These are phyloP conservation scores for grape (Vitis vinifera) DNA, from an alignment of 164 flowering plant species.

Conservation along the genomic window ASM3070453v1 NC_081807.1:5586501-5587000, in stretches of 20 bases:
- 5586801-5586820: conserved; percentile 30
- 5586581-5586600: neutral
- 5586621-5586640: neutral
- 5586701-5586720: neutral
- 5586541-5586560: neutral
- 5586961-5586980: conserved; percentile 92
- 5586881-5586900: conserved; percentile 19
- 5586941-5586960: conserved; percentile 98
- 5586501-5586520: neutral
- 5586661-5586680: neutral
- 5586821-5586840: conserved; percentile 26
- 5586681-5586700: neutral
- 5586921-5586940: conserved; percentile 52
- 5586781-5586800: conserved; percentile 1
- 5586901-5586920: conserved; percentile 29
- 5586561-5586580: neutral
- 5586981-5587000: conserved; percentile 92
- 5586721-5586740: neutral
- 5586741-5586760: neutral
- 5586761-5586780: conserved; percentile 13
- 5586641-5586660: neutral
- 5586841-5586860: conserved; percentile 22
- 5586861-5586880: conserved; percentile 27
- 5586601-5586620: neutral
- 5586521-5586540: neutral